Conservation (phyloP, 164 flowering plant species). For the Taxillus chinensis region DNA sequence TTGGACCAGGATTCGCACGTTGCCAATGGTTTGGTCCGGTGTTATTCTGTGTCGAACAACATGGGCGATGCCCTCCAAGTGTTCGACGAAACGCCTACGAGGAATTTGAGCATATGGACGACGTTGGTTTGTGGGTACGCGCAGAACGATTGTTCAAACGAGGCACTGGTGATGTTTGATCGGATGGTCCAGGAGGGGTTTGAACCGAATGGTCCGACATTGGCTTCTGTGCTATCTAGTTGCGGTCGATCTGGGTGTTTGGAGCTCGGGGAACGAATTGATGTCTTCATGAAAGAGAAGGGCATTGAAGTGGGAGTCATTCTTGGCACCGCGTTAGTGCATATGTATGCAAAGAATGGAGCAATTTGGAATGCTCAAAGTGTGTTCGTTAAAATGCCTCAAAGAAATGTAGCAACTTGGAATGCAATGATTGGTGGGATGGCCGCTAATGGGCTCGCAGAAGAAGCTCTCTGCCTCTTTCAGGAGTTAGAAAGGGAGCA, state of each 20-base stretch:
- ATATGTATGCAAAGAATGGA: constrained; percentile 69
- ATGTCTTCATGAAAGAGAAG: constrained; percentile 27
- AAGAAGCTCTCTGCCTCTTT: constrained; percentile 38
- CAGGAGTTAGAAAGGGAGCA: constrained; percentile 20
- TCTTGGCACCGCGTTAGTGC: constrained; percentile 56
- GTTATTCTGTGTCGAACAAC: constrained; percentile 25
- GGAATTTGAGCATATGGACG: constrained; percentile 50
- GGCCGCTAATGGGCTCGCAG: constrained; percentile 52
- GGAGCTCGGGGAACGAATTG: constrained; percentile 40
- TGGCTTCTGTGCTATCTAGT: constrained; percentile 55
- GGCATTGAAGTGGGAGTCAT: constrained; percentile 38
- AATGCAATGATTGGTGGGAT: constrained; percentile 62
- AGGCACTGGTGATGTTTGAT: constrained; percentile 46
- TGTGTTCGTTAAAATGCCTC: constrained; percentile 36
- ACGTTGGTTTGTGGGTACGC: constrained; percentile 56
- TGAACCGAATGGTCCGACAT: constrained; percentile 38
- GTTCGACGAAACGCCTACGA: constrained; percentile 43
- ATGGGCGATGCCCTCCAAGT: constrained; percentile 25
- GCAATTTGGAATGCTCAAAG: constrained; percentile 24
- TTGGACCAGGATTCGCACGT: constrained; percentile 45
- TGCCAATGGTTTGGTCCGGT: constrained; percentile 43
- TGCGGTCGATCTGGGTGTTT: constrained; percentile 47
- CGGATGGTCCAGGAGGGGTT: constrained; percentile 36
- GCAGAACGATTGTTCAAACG: constrained; percentile 31
- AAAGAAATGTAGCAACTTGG: constrained; percentile 46